Base-by-base conservation (phyloP, 2,329 filamentous ascomycete species). In the Fusarium proliferatum region DNA sequence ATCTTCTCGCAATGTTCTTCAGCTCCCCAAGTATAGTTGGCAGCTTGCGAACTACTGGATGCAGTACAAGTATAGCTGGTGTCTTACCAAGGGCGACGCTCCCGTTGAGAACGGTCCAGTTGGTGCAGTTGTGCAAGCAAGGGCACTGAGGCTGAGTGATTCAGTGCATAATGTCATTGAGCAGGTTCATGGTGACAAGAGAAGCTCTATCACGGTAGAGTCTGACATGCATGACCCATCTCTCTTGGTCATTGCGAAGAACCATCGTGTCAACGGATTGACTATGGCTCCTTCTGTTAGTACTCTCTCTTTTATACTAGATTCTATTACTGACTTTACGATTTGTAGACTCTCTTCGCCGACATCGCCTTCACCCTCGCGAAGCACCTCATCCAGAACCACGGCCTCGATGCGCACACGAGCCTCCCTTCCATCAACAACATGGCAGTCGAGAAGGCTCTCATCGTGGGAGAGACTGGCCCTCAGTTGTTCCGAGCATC, bases 1-100 rank as follows among this genome's bases (percentile, higher is more conserved):
- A 26, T 62, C 74, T 0, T 81, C 80, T 17, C 80, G 84, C 6
- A 81, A 81, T 7, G 84, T 94, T 15, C 81, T 94, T 10, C 84
- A 88, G 10, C 83, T 95, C 2, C 93, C 93, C 0, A 87, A 88
- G 3, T 95, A 95, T 79, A 86, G 87, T 0, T 95, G 92, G 82
- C 91, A 95, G 76, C 85, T 90, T 76, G 93, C 94, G 85, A 92
- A 89, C 72, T 94, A 94, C 79, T 91, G 89, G 88, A 84, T 90
- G 46, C 85, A 87, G 76, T 90, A 90, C 78, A 81, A 87, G 70
- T 91, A 93, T 69, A 91, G 94, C 80, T 95, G 92, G 90, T 89
- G 87, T 28, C 84, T 94, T 42, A 90, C 87, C 69, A 95, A 95
- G 85, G 48, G 89, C 88, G 64, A 61, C 1, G 41, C 2, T 4